Evolutionary conservation across 345 rosid genomes (phyloP), one percentile per base, ranked within the genome.

Genomic region (Tarenaya hassleriana): DNA sequence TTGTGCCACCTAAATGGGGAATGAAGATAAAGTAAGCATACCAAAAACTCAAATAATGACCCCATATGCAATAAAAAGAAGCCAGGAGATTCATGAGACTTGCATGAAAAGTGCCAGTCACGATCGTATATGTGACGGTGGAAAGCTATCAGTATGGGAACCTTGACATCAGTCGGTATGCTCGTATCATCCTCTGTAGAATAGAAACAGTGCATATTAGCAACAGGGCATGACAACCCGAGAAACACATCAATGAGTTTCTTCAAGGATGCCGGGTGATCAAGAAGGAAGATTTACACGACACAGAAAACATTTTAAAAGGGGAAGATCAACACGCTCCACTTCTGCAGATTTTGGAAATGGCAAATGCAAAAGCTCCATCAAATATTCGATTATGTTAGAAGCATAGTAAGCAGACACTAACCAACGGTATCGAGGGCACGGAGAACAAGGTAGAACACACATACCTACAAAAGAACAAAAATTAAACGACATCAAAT

Each of bases 101-200:
- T 68, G 88, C 99, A 88, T 54, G 95, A 70, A 72, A 83, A 94
- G 53, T 83, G 94, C 99, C 97, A 94, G 38, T 77, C 72, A 14
- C 33, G 62, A 45, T 94, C 52, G 58, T 94, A 88, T 58, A 94
- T 74, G 75, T 94, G 94, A 38, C 31, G 74, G 63, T 88, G 85
- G 63, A 94, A 94, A 33, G 76, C 89, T 49, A 52, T 64, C 58
- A 94, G 73, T 52, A 88, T 94, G 27, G 99, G 97, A 49, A 94
- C 82, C 69, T 94, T 94, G 66, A 83, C 79, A 57, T 86, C 95
- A 34, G 77, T 72, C 33, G 84, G 73, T 55, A 88, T 73, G 84
- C 94, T 83, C 56, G 97, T 94, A 56, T 94, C 99, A 73, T 94
- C 99, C 97, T 94, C 99, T 88, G 87, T 60, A 58, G n/a, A 34